Evolutionary conservation across 495 filamentous ascomycete species (phyloP), one percentile per base, ranked within the genome.

Genomic region (Patellaria atrata): DNA sequence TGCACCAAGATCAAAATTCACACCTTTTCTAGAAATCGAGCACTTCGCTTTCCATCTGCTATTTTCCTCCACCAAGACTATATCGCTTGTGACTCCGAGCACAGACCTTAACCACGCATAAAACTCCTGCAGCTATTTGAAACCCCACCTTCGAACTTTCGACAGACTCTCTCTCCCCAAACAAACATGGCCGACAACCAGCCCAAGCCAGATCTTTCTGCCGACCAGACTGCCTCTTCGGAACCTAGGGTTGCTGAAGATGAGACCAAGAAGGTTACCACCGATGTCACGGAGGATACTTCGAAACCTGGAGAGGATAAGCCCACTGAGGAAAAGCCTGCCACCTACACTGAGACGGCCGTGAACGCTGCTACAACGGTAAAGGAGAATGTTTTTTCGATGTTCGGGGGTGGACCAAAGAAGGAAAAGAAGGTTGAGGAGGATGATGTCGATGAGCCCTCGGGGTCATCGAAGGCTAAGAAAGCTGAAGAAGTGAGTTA

Each of bases 371-470:
- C 63, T 17, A 44, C 62, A 18, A 72, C 70, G 41, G 71, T 75
- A 21, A 69, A 75, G 48, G 75, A 75, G 49, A 77, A 62, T 52
- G 77, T 97, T 33, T 97, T 94, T 66, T 80, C 79, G 55, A 97
- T 97, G 89, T 97, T 97, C 57, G 89, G 89, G 40, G 86, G 86
- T 35, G 77, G 77, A 12, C 81, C 83, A 33, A 86, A 82, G 56
- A 75, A 75, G 54, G 73, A 78, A 52, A 71, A 71, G 61, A 91
- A 85, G 71, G 78, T 83, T 55, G 82, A 82, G 57, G 63, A 73
- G 40, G 82, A 77, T 12, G 81, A 83, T 22, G 72, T 67, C 41
- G 71, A 76, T 42, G 83, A 94, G 56, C 73, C 71, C 50, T 87
- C 81, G 48, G 85, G 85, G 39, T 81, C 76, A 58, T 76, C 82